Percentiles rank a stretch among this genome's conserved stretches.
Conservation (phyloP, 2,329 filamentous ascomycete genomes). For the Monilinia fructigena region DNA sequence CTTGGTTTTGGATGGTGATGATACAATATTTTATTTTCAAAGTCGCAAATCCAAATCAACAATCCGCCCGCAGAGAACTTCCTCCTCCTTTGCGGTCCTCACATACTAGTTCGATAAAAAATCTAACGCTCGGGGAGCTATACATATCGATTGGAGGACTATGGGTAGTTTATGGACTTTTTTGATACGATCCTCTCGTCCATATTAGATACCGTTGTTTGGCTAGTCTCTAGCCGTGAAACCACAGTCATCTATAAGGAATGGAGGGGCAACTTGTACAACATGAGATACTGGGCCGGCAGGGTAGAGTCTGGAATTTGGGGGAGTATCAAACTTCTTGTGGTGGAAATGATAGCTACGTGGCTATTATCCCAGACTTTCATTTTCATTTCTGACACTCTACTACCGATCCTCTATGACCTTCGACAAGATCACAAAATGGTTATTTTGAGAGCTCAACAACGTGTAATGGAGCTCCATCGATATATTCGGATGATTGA, state of each 20-base stretch:
- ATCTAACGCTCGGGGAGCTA: background rate
- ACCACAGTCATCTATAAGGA: background rate
- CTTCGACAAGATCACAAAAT: background rate
- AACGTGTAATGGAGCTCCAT: background rate
- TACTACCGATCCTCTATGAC: background rate
- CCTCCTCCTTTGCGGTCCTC: background rate
- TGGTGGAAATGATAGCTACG: background rate
- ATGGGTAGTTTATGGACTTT: conserved; percentile 3
- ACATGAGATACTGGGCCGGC: conserved; percentile 9
- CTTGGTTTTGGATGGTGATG: conserved; percentile 13
- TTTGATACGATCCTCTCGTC: background rate
- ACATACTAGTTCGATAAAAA: background rate
- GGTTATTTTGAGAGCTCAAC: background rate
- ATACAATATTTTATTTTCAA: conserved; percentile 15
- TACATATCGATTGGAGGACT: background rate
- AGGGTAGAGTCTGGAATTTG: background rate
- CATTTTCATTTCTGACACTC: background rate
- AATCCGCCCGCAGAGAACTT: background rate
- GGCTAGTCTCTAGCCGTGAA: background rate
- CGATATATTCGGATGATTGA: background rate
- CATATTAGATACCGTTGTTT: background rate
- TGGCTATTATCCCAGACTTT: conserved; percentile 18
- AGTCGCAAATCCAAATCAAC: background rate
- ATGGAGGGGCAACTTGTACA: background rate
- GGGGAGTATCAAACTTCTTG: background rate